Percentiles rank a stretch among this genome's conserved stretches.
Evolutionary conservation across 768 basidiomycete species (phyloP).

Genomic region (Leccinellum albellum): DNA sequence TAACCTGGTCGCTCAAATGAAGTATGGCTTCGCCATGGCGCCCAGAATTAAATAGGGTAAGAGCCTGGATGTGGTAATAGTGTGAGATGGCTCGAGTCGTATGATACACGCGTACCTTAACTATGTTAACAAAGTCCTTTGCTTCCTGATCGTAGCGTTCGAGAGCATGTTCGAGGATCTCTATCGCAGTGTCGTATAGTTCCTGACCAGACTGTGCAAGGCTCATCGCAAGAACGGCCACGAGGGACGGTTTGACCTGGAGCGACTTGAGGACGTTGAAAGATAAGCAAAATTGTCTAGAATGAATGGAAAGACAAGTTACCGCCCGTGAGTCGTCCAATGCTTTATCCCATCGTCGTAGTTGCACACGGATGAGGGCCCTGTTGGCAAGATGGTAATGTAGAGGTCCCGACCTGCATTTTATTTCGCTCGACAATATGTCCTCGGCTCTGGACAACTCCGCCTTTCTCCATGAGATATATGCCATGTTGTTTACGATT

Average conservation of each 20-base stretch:
- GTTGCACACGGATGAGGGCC: slow-evolving; percentile 10
- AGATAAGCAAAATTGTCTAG: background rate
- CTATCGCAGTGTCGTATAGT: background rate
- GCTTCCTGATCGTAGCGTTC: background rate
- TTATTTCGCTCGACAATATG: slow-evolving; percentile 15
- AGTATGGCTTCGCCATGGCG: background rate
- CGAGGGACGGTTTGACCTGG: background rate
- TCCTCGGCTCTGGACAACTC: slow-evolving; percentile 9
- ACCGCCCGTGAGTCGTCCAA: slow-evolving; percentile 14
- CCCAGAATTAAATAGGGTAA: slow-evolving; percentile 8
- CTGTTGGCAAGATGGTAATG: slow-evolving; percentile 11
- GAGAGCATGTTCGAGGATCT: background rate
- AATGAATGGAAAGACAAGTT: background rate
- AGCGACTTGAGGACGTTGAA: slow-evolving; percentile 5
- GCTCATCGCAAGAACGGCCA: slow-evolving; percentile 8
- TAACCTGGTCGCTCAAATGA: background rate
- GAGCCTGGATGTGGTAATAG: slow-evolving; percentile 1
- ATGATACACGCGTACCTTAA: slow-evolving; percentile 10
- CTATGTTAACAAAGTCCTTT: slow-evolving; percentile 1
- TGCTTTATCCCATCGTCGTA: slow-evolving; percentile 8
- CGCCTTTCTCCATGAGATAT: slow-evolving; percentile 6
- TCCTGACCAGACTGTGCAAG: background rate
- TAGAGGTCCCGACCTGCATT: background rate
- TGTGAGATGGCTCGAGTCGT: background rate
- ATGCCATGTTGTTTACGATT: slow-evolving; percentile 6